phyloP scores from a whole-genome alignment of 148 eudicot genomes.

The Euryodendron excelsum region DNA sequence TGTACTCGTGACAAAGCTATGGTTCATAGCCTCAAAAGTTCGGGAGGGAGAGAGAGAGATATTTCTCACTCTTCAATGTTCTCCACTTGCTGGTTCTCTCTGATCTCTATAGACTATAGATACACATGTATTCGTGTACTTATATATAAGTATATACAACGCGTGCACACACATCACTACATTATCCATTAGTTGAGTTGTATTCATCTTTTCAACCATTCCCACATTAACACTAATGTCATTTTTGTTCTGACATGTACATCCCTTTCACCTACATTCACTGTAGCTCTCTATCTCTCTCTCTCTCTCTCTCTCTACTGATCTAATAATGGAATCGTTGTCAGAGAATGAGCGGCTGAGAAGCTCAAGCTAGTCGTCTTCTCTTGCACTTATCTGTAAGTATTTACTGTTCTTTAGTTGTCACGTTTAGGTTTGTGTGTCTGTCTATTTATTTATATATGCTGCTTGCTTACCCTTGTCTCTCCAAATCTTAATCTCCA shows the following conservation, averaged over 20 bases:
- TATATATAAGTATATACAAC: background rate
- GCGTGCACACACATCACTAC: background rate
- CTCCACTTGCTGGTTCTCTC: background rate
- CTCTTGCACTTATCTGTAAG: constrained; percentile 21
- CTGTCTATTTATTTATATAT: background rate
- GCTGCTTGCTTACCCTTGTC: background rate
- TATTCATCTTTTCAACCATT: constrained; percentile 6
- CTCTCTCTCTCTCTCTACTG: background rate
- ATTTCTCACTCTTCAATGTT: background rate
- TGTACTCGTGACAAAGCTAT: background rate
- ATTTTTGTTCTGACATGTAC: background rate
- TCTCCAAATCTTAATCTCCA: background rate
- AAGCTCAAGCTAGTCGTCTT: constrained; percentile 28
- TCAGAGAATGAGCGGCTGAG: constrained; percentile 60
- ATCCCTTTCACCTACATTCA: background rate
- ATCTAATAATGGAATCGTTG: constrained; percentile 34
- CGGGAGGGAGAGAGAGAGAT: background rate
- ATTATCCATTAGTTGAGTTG: background rate
- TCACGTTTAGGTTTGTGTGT: background rate
- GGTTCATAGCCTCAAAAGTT: constrained; percentile 3
- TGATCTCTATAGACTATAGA: background rate
- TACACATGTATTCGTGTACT: too few relatives aligned
- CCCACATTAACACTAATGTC: constrained; percentile 3
- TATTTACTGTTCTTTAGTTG: background rate
- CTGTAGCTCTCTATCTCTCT: background rate